Conservation (phyloP, 83 land plant species). For the Larix sibirica region DNA sequence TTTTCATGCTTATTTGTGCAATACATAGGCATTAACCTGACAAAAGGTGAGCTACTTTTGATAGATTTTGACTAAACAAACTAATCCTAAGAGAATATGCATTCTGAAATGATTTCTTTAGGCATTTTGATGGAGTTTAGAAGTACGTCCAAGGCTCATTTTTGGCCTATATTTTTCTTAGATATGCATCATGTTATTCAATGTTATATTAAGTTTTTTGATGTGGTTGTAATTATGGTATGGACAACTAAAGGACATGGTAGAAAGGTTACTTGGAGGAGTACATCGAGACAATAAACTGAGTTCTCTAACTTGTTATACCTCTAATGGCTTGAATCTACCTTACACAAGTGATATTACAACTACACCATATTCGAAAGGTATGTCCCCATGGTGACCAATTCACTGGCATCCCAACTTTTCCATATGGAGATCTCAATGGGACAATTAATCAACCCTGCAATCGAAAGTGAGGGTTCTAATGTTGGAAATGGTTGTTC, state of each 20-base stretch:
- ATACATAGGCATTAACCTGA: not conserved
- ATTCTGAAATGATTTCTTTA: not conserved
- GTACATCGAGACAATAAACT: slow-evolving; percentile 15
- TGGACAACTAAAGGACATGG: slow-evolving; percentile 71
- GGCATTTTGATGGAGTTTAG: not conserved
- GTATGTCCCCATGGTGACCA: not conserved
- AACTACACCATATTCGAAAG: not conserved
- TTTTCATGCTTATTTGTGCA: not conserved
- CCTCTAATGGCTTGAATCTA: not conserved
- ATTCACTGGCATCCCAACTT: not conserved
- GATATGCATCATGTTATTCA: not conserved
- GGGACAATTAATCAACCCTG: not conserved
- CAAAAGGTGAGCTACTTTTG: not conserved
- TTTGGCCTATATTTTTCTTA: not conserved
- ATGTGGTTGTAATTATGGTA: not conserved
- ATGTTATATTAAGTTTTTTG: not conserved
- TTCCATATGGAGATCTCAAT: slow-evolving; percentile 8
- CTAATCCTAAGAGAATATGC: not conserved
- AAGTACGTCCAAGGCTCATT: not conserved
- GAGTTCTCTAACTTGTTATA: not conserved
- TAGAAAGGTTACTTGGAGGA: slow-evolving; percentile 71
- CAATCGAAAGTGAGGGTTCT: slow-evolving; percentile 6
- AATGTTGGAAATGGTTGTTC: not conserved
- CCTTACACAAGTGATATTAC: not conserved
- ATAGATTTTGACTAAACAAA: not conserved